Evolutionary conservation across 164 flowering plant species (phyloP).

Genomic region (Cinnamomum micranthum): DNA sequence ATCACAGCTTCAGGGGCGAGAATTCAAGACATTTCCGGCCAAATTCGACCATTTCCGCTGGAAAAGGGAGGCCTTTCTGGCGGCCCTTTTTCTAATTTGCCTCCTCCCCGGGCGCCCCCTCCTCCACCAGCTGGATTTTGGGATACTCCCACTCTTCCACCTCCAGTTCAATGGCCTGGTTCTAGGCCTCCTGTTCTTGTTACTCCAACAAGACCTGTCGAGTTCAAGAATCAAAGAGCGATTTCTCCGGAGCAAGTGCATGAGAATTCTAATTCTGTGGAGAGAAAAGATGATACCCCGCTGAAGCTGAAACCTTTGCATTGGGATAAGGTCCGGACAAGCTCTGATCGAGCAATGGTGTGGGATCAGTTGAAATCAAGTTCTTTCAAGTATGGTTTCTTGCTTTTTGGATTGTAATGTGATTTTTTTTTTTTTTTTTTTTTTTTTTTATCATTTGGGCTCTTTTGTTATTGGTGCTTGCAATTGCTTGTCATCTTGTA

Average conservation of each 20-base stretch:
- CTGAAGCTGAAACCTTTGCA: slow-evolving; percentile 90
- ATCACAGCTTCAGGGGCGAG: background rate
- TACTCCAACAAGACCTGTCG: slow-evolving; percentile 46
- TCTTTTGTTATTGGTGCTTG: background rate
- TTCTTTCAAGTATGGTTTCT: slow-evolving; percentile 68
- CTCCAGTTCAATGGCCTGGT: slow-evolving; percentile 19
- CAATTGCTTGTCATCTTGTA: background rate
- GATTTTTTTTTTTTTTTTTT: background rate
- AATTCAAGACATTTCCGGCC: background rate
- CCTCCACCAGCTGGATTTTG: slow-evolving; percentile 24
- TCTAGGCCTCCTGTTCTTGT: slow-evolving; percentile 41
- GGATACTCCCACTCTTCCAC: slow-evolving; percentile 28
- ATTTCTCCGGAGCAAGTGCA: slow-evolving; percentile 39
- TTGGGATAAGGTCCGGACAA: slow-evolving; percentile 98
- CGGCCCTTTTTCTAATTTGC: slow-evolving; percentile 7
- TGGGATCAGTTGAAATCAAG: slow-evolving; percentile 98
- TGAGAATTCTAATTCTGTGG: slow-evolving; percentile 20
- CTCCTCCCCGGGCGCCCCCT: slow-evolving; percentile 40
- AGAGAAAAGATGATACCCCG: slow-evolving; percentile 42
- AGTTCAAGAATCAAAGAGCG: slow-evolving; percentile 27
- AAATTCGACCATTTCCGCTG: background rate
- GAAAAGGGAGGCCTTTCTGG: background rate
- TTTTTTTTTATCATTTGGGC: background rate
- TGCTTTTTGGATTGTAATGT: background rate
- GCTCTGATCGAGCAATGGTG: slow-evolving; percentile 94